A percentile compares a stretch with the other conserved stretches of the same genome.
phyloP scores from a whole-genome alignment of 192 early-diverging fungal genomes.

The Backusella tuberculispora region DNA sequence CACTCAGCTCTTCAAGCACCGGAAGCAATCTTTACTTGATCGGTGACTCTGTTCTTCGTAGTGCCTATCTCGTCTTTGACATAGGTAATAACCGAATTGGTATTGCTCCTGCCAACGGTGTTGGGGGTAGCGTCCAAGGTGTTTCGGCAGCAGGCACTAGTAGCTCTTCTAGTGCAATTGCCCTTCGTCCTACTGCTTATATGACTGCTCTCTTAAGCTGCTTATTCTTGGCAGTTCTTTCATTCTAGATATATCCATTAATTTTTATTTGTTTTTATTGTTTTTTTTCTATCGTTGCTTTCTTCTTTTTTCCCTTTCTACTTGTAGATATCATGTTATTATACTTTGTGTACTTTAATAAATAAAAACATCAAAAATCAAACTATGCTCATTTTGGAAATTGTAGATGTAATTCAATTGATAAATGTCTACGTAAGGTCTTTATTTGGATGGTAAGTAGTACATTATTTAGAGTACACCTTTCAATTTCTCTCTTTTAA shows the following conservation, averaged over 20 bases:
- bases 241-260: background rate
- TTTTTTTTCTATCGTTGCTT: too few relatives aligned
- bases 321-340: slow-evolving; percentile 4
- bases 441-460: too few relatives aligned
- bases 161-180: background rate
- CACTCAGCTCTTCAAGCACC: background rate
- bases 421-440: background rate
- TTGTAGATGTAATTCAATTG: background rate
- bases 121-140: background rate
- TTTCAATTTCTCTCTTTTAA: too few relatives aligned
- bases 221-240: slow-evolving; percentile 4
- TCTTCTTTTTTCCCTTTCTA: background rate
- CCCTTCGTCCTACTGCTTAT: background rate
- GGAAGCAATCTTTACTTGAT: slow-evolving; percentile 24
- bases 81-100: slow-evolving; percentile 21
- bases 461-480: too few relatives aligned
- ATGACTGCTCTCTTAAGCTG: background rate
- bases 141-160: background rate
- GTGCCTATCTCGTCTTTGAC: slow-evolving; percentile 28
- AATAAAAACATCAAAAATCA: background rate
- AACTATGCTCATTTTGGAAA: background rate
- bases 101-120: slow-evolving; percentile 18
- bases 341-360: background rate
- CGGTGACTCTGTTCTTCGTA: slow-evolving; percentile 31
- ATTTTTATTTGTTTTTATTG: too few relatives aligned